phyloP scores from a whole-genome alignment of 163 green algal genomes.

The Volvox carteri region DNA sequence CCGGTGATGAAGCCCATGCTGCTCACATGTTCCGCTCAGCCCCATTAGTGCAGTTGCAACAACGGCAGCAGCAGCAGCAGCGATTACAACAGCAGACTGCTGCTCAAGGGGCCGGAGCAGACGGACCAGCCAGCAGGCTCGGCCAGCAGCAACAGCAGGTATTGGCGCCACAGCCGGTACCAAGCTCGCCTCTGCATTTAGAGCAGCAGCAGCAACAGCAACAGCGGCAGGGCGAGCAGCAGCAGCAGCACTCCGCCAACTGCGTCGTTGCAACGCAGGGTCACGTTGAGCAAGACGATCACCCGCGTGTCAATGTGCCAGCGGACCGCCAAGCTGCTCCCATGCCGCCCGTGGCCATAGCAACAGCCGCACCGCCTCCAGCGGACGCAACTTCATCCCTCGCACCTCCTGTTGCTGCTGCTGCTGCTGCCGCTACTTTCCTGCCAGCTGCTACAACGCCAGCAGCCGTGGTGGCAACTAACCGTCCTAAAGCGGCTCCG shows the following conservation, averaged over 20 bases:
- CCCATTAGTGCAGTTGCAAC: slow-evolving; percentile 15
- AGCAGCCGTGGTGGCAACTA: not conserved
- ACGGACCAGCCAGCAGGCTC: not conserved
- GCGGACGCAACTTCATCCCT: not conserved
- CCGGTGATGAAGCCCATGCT: too few relatives aligned
- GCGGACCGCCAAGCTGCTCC: too few relatives aligned
- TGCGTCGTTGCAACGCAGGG: not conserved
- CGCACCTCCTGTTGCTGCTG: not conserved
- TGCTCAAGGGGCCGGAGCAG: not conserved
- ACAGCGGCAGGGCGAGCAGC: not conserved
- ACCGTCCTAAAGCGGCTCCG: not conserved
- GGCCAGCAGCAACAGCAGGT: too few relatives aligned
- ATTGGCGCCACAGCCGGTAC: too few relatives aligned
- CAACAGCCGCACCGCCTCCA: not conserved
- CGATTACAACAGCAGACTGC: not conserved
- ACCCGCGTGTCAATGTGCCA: not conserved
- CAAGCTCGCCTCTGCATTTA: not conserved
- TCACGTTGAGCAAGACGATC: not conserved
- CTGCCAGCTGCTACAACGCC: not conserved
- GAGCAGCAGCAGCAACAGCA: not conserved
- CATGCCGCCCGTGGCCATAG: too few relatives aligned
- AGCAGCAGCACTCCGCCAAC: not conserved
- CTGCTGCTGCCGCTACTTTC: not conserved
- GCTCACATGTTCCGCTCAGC: not conserved
- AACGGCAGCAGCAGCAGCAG: not conserved